Evolutionary conservation across 805 yeast species (phyloP).

Genomic region (Cyberlindnera maritima): DNA sequence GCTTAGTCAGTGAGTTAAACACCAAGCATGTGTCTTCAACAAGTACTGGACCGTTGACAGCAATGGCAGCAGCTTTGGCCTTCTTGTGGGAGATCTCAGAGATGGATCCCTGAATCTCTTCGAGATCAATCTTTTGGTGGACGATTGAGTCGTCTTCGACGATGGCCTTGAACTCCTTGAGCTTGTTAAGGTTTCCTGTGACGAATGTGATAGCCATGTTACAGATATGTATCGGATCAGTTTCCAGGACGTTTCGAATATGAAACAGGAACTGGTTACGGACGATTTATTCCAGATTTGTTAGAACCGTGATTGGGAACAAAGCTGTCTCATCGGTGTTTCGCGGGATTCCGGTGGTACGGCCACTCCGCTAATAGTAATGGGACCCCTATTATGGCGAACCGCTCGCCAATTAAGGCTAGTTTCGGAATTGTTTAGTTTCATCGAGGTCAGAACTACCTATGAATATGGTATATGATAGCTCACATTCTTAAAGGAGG

Average conservation of each 20-base stretch:
- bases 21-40: constrained; percentile 95
- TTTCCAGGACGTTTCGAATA: not conserved
- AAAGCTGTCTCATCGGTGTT: constrained; percentile 7
- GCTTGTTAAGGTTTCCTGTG: constrained; percentile 87
- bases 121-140: constrained; percentile 73
- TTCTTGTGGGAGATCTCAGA: constrained; percentile 80
- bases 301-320: not conserved
- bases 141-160: constrained; percentile 51
- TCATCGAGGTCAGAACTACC: no score
- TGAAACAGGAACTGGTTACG: not conserved
- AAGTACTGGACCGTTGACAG: constrained; percentile 73
- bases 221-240: not conserved
- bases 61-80: constrained; percentile 66
- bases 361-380: not conserved
- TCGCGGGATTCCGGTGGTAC: constrained; percentile 4
- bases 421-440: no score
- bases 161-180: constrained; percentile 79
- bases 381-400: no score
- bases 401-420: no score
- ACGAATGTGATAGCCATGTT: constrained; percentile 54
- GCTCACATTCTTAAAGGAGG: no score
- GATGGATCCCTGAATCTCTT: constrained; percentile 87
- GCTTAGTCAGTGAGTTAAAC: constrained; percentile 70
- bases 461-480: no score
- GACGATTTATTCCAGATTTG: not conserved